Percentiles rank a stretch among this genome's conserved stretches.
These are phyloP conservation scores for Lodderomyces elongisporus DNA, from an alignment of 1,139 yeast genomes.

Conservation along the genomic window DNA sequence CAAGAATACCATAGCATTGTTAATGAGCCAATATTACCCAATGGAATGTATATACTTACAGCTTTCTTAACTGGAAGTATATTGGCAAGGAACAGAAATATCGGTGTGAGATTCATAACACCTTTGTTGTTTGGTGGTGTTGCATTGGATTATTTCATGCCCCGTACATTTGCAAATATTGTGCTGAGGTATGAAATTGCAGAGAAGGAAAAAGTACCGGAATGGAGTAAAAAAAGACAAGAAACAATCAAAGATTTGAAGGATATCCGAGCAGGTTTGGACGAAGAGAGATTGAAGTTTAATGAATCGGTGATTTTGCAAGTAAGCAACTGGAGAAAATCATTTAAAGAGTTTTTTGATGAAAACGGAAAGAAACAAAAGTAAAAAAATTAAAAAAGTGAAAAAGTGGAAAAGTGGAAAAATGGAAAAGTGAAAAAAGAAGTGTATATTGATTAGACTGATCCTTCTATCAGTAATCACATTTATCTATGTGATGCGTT, in stretches of 20 bases:
- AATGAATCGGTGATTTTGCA: conserved; percentile 13
- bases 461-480: not conserved
- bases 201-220: conserved; percentile 49
- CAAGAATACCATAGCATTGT: conserved; percentile 22
- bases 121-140: conserved; percentile 48
- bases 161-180: conserved; percentile 23
- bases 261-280: conserved; percentile 13
- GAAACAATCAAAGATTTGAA: conserved; percentile 14
- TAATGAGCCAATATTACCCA: conserved; percentile 50
- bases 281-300: conserved; percentile 11
- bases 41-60: conserved; percentile 49
- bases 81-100: conserved; percentile 39
- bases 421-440: not conserved
- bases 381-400: not conserved
- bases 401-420: not conserved
- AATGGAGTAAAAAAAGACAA: conserved; percentile 23
- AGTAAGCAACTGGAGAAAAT: conserved; percentile 26
- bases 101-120: conserved; percentile 46
- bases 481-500: not conserved
- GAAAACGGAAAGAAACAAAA: not conserved
- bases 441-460: not conserved
- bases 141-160: conserved; percentile 36
- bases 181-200: conserved; percentile 28
- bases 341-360: conserved; percentile 2
- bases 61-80: conserved; percentile 54